These are phyloP conservation scores for Alternaria conjuncta DNA, from an alignment of 2,329 filamentous ascomycete genomes.

Conservation along the genomic window DNA sequence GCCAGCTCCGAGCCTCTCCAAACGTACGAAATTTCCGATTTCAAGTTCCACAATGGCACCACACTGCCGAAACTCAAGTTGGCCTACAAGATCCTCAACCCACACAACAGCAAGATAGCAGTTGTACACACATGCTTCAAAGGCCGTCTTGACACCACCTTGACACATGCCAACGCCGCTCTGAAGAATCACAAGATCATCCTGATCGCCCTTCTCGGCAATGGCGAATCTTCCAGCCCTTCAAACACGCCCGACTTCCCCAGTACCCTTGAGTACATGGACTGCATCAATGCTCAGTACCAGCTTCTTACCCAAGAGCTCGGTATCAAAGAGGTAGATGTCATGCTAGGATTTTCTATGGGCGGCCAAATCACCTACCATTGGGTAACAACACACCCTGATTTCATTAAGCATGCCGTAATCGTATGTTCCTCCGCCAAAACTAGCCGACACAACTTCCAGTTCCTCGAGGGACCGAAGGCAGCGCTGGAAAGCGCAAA, in stretches of 20 bases:
- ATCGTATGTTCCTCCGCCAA: constrained; percentile 60
- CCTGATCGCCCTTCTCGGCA: constrained; percentile 60
- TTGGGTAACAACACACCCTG: constrained; percentile 58
- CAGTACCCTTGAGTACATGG: constrained; percentile 52
- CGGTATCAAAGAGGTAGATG: constrained; percentile 52
- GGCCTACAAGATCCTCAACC: constrained; percentile 35
- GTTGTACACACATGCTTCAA: constrained; percentile 64
- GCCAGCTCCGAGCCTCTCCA: constrained; percentile 12
- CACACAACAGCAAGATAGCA: constrained; percentile 28
- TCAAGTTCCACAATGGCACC: constrained; percentile 26
- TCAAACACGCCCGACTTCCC: constrained; percentile 59
- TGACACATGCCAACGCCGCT: constrained; percentile 54
- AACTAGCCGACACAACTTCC: constrained; percentile 61
- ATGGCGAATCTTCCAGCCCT: constrained; percentile 61
- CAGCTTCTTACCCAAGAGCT: constrained; percentile 51
- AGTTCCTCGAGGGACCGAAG: constrained; percentile 63
- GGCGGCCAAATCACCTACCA: constrained; percentile 63
- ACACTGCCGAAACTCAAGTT: constrained; percentile 20
- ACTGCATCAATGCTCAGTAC: constrained; percentile 61
- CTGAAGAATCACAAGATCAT: constrained; percentile 59
- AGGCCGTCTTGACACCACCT: constrained; percentile 58
- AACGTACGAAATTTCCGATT: constrained; percentile 23
- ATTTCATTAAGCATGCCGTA: constrained; percentile 52
- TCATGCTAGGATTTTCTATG: constrained; percentile 64
- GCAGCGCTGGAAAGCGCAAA: constrained; percentile 54